These are phyloP conservation scores for Cocos nucifera DNA, from an alignment of 176 grass and related monocot genomes.

Conservation along the genomic window DNA sequence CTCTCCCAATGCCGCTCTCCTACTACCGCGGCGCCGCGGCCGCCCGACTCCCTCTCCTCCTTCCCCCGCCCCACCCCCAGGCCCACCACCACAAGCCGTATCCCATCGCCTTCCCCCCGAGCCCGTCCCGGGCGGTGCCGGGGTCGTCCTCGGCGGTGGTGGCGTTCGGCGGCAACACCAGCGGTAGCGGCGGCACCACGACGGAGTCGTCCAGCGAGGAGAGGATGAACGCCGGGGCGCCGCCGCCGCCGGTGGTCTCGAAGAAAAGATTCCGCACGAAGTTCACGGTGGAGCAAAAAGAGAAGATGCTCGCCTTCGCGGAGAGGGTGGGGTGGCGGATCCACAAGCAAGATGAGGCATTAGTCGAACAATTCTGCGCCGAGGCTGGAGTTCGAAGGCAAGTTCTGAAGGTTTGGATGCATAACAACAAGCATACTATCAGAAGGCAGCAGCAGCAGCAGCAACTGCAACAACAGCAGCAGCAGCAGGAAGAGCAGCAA, in stretches of 20 bases:
- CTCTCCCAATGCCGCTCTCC: constrained; percentile 10
- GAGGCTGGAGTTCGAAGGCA: constrained; percentile 40
- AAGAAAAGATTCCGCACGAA: constrained; percentile 62
- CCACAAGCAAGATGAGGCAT: constrained; percentile 48
- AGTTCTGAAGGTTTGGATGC: constrained; percentile 23
- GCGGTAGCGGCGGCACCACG: constrained; percentile 49
- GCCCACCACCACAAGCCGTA: neutral
- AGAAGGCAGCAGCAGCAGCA: constrained; percentile 29
- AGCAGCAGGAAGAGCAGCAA: neutral
- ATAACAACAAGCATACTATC: constrained; percentile 9
- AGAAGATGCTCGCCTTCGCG: constrained; percentile 62
- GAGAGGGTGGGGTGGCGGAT: constrained; percentile 64
- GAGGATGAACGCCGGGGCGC: constrained; percentile 4
- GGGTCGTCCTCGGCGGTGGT: constrained; percentile 4
- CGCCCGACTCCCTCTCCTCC: neutral
- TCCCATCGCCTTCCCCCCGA: no score
- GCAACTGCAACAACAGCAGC: constrained; percentile 8
- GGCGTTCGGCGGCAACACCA: constrained; percentile 30
- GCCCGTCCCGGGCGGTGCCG: neutral
- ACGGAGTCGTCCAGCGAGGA: constrained; percentile 66
- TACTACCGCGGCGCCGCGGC: constrained; percentile 1
- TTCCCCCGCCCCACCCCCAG: constrained; percentile 9
- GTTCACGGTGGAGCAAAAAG: constrained; percentile 67
- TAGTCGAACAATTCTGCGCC: constrained; percentile 44
- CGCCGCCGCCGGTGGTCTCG: constrained; percentile 2